Evolutionary conservation across 139 green algal species (phyloP), one percentile per base, ranked within the genome.

Genomic region (Nannochloris sp.): DNA sequence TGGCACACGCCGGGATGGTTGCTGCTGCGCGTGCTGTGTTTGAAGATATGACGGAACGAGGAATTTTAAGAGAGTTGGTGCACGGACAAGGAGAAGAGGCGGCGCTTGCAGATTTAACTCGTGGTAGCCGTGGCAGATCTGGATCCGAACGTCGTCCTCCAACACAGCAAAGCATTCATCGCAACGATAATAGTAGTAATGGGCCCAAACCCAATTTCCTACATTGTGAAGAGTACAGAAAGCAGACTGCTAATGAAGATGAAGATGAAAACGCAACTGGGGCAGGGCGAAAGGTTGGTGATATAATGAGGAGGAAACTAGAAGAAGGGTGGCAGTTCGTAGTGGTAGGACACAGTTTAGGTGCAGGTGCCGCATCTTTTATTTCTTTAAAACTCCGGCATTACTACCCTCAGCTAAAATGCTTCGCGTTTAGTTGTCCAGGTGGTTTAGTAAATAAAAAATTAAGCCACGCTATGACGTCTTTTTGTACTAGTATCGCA

Each of bases 321-420:
- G 51, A 65, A 27, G 51, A 77, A 39, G 68, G 55, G 7, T 83
- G 62, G 56, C 36, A 67, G 51, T 42, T 83, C 10, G 71, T 83
- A 32, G 56, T 83, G 53, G 61, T 62, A 12, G 76, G 76, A 3
- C 76, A 83, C 68, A 76, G 66, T 32, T 57, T 83, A 19, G 76
- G 76, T 0, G 76, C 72, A 2, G 76, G 76, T 6, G 67, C 73
- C 6, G 76, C 76, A 3, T 64, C 71, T 2, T 69, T 83, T 9
- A 48, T 83, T 4, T 57, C 59, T 24, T 65, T 83, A 14, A 75
- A 81, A 64, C 72, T 83, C 27, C 67, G 53, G 0, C 54, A 68
- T 23, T 38, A 46, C 29, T 83, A 63, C 59, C 66, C 56, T 32
- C 47, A 60, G 63, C 57, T 83, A 1, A 67, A 77, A 35, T 78